Evolutionary conservation across 805 yeast genomes (phyloP).

Genomic region (Kluyveromyces nonfermentans): DNA sequence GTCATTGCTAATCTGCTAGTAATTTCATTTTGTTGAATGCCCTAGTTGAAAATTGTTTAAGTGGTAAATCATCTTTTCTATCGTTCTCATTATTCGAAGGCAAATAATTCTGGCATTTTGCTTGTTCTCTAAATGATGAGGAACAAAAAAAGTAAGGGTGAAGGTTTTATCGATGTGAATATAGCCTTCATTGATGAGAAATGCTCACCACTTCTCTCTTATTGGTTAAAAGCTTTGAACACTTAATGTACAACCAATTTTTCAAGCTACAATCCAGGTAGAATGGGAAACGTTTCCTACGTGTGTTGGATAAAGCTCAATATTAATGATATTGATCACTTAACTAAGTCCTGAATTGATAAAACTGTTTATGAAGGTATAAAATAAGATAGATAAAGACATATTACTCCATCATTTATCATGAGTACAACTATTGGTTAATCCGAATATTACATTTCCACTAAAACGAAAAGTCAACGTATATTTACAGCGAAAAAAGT

Average conservation of each 20-base stretch:
- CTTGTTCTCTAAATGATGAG: constrained; percentile 65
- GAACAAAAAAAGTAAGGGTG: constrained; percentile 48
- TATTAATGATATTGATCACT: constrained; percentile 55
- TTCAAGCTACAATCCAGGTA: constrained; percentile 69
- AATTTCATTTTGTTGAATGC: constrained; percentile 1
- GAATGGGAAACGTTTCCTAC: constrained; percentile 73
- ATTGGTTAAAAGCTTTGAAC: constrained; percentile 65
- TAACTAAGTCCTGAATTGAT: constrained; percentile 80
- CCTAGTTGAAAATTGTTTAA: not conserved
- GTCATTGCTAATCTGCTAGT: too few species aligned
- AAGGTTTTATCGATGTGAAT: constrained; percentile 56
- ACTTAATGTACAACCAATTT: constrained; percentile 80
- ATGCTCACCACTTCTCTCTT: constrained; percentile 57
- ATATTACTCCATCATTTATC: constrained; percentile 46
- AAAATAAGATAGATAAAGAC: constrained; percentile 58
- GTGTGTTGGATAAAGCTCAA: constrained; percentile 68
- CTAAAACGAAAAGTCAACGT: constrained; percentile 62
- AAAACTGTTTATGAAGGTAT: constrained; percentile 59
- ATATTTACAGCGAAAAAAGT: constrained; percentile 59
- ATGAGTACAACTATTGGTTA: constrained; percentile 59
- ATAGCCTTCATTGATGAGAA: constrained; percentile 67
- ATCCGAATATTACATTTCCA: constrained; percentile 64
- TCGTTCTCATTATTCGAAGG: constrained; percentile 51
- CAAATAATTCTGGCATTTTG: constrained; percentile 50
- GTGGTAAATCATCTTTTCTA: too few species aligned